Base-by-base conservation (phyloP, 768 basidiomycete genomes). In the Agrocybe pediades region DNA sequence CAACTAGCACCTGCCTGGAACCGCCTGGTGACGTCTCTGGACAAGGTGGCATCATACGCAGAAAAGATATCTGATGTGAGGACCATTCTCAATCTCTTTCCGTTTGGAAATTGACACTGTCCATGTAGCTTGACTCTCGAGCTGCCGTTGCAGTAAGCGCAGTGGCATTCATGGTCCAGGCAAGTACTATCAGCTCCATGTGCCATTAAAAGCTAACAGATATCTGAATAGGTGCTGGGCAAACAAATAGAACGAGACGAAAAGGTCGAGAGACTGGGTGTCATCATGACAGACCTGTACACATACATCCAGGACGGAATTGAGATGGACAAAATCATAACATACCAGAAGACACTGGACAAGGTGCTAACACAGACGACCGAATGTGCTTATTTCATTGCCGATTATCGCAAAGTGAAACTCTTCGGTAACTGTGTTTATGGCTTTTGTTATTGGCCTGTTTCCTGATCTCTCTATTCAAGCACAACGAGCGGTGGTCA, bases 401-500 rank as follows among this genome's bases (percentile, higher is more conserved):
- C 43, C 0, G 33, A 46, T 40, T 53, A 53, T 21, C 43, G 43
- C 2, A 53, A 53, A 9, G 24, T 36, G 0, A 53, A 36, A 11
- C 16, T 29, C 25, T 45, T 45, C 25, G 21, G 53, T 49, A 36
- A 1, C 45, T 36, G 16, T 15, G 41, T n/a, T 41, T 13, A 20
- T 9, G 8, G 15, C 15, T 33, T 20, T 9, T 41, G 11, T n/a
- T 13, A 36, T 25, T 0, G 15, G 1, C 13, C 15, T 15, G 21
- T 13, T 8, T n/a, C 13, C 17, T 45, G 27, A 17, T 19, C 13
- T 8, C n/a, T 17, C 30, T 21, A 6, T 21, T 11, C 17, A 9
- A 54, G 53, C 46, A 41, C 53, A 54, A 47, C 39, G 53, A 42
- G 53, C 53, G 9, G 33, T 54, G 17, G 23, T 54, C n/a, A 41